Evolutionary conservation across 352 stramenopile genomes (phyloP), one percentile per base, ranked within the genome.

Genomic region (Phytophthora pluvialis): DNA sequence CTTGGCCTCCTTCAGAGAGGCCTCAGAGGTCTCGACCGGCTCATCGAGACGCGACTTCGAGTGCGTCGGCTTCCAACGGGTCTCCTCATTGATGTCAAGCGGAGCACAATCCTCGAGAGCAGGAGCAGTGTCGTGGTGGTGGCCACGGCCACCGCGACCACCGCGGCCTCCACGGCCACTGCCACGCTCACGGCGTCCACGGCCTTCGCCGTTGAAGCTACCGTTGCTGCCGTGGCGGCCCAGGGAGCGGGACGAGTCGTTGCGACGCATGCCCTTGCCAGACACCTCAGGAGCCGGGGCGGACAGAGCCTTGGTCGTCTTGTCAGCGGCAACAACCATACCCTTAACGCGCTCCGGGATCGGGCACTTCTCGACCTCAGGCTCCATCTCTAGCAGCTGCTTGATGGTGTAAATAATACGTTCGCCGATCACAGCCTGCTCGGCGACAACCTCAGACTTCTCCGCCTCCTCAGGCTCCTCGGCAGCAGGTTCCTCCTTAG

Each of bases 1-100:
- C 52, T 97, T 90, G 32, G 91, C 92, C 64, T 96, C 89, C 64
- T 91, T 89, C 40, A 98, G 62, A 28, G 87, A 91, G 28, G 89
- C 79, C n/a, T 95, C 89, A 5, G 74, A 75, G 28, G 66, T 74
- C 65, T 83, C 73, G 6, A 76, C 68, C 0, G 73, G 62, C 0
- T 78, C 73, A 29, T 88, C 80, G 15, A 89, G 59, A 48, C 71
- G 71, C 18, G 78, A 87, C 58, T 90, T 90, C 29, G 75, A 59
- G 47, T 88, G 78, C 16, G 78, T 72, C n/a, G 86, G 86, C 61
- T 94, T 94, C 86, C 86, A 94, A 1, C 86, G 86, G 6, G 86
- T 94, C 70, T 89, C 83, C 50, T 94, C 86, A 59, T 94, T 94
- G 57, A 91, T 91, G 13, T 80, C 70, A 5, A 94, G 65, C 21